Conservation (phyloP, 495 filamentous ascomycete genomes). For the Niebla homalea region DNA sequence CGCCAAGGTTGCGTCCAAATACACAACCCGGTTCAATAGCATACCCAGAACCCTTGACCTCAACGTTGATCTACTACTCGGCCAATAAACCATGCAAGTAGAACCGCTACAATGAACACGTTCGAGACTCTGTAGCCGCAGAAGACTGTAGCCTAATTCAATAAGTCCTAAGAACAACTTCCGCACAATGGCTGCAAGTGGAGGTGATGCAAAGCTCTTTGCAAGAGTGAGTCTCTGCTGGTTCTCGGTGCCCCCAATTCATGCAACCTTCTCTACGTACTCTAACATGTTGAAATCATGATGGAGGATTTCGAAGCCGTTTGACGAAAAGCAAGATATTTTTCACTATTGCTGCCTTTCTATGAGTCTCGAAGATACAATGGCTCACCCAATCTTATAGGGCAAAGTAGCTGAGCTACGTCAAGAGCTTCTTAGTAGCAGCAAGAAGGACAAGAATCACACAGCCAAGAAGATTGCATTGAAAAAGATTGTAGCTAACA, state of each 20-base stretch:
- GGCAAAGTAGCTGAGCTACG: conserved; percentile 98
- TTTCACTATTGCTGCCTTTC: not conserved
- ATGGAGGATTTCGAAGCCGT: too few species aligned
- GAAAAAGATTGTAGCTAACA: conserved; percentile 99
- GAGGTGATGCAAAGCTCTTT: conserved; percentile 98
- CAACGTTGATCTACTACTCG: too few species aligned
- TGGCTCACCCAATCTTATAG: conserved; percentile 39
- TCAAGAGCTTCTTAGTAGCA: conserved; percentile 80
- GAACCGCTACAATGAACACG: too few species aligned
- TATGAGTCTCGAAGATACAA: not conserved
- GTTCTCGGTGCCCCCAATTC: not conserved
- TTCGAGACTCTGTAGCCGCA: too few species aligned
- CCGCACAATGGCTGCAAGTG: conserved; percentile 57
- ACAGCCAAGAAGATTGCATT: conserved; percentile 94
- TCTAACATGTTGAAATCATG: too few species aligned
- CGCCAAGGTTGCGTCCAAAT: too few species aligned
- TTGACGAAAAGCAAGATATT: not conserved
- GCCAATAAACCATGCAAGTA: too few species aligned
- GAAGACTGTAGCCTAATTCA: too few species aligned
- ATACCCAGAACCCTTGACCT: too few species aligned
- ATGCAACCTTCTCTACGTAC: conserved; percentile 1
- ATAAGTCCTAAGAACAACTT: not conserved
- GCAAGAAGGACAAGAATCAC: conserved; percentile 97
- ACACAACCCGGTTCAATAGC: too few species aligned
- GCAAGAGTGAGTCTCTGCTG: conserved; percentile 66